Evolutionary conservation across 1,284 basidiomycete species (phyloP).

Genomic region (Apiotrichum mycotoxinovorans): DNA sequence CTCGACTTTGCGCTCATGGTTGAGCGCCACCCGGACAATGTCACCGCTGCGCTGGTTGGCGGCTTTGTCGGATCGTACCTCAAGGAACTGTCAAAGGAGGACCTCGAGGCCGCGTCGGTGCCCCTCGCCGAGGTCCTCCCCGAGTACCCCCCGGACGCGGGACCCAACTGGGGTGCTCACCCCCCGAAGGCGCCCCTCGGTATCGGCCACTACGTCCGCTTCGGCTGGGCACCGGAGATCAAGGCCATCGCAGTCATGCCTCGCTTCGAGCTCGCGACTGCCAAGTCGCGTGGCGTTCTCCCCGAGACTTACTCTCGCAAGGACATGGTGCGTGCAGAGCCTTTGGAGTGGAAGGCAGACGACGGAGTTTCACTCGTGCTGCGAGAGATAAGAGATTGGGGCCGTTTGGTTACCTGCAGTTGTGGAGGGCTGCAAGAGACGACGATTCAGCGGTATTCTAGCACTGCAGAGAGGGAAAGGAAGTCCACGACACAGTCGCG

Average conservation of each 20-base stretch:
- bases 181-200: slow-evolving; percentile 84
- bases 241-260: slow-evolving; percentile 94
- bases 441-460: no score
- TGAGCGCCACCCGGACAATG: slow-evolving; percentile 98
- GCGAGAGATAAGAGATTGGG: no score
- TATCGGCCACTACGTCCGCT: slow-evolving; percentile 92
- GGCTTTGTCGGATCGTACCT: slow-evolving; percentile 99
- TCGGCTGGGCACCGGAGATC: slow-evolving; percentile 81
- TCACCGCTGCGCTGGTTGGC: slow-evolving; percentile 93
- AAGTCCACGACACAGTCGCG: no score
- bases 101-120: slow-evolving; percentile 74
- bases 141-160: slow-evolving; percentile 90
- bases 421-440: no score
- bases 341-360: neutral
- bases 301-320: slow-evolving; percentile 79
- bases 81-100: slow-evolving; percentile 70
- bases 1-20: slow-evolving; percentile 99
- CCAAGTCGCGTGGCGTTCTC: slow-evolving; percentile 84
- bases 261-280: slow-evolving; percentile 92
- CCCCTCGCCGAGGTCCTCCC: slow-evolving; percentile 95
- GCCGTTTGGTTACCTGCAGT: no score
- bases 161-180: slow-evolving; percentile 80
- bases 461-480: no score
- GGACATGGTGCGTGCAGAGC: slow-evolving; percentile 69
- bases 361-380: no score